A percentile compares a stretch with the other conserved stretches of the same genome.
phyloP scores from a whole-genome alignment of 2,329 filamentous ascomycete genomes.

The Neocatenulostroma microsporum region DNA sequence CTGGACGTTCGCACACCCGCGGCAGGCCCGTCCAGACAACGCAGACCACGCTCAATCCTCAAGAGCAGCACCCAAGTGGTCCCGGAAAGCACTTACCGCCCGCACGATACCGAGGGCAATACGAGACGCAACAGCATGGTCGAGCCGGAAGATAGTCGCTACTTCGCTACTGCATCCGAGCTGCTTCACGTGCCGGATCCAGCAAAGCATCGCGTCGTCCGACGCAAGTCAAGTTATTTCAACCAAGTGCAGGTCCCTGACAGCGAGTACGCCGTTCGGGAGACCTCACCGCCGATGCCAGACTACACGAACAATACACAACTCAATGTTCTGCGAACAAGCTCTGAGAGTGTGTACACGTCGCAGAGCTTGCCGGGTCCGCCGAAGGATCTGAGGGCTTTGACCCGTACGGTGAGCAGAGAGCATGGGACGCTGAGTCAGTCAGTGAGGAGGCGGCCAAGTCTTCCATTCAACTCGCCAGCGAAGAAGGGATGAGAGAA shows the following conservation, averaged over 20 bases:
- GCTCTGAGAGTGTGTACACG: constrained; percentile 10
- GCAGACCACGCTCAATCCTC: constrained; percentile 18
- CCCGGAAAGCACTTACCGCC: constrained; percentile 8
- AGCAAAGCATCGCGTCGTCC: constrained; percentile 9
- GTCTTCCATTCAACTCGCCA: constrained; percentile 20
- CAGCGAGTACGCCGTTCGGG: constrained; percentile 15
- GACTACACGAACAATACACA: constrained; percentile 13
- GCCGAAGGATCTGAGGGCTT: constrained; percentile 14
- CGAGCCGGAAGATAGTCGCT: constrained; percentile 15
- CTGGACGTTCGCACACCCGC: no score
- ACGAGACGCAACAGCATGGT: constrained; percentile 22
- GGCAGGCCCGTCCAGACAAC: no score
- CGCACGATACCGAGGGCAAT: constrained; percentile 19
- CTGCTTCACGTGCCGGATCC: constrained; percentile 9
- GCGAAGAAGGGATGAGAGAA: no score
- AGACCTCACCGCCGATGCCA: constrained; percentile 17
- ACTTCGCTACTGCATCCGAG: constrained; percentile 18
- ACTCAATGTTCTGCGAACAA: constrained; percentile 11
- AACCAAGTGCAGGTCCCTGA: constrained; percentile 16
- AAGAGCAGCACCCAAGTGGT: constrained; percentile 12
- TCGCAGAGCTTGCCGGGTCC: constrained; percentile 10
- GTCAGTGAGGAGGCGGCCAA: constrained; percentile 17
- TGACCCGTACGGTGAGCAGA: constrained; percentile 22
- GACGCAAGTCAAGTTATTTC: constrained; percentile 9
- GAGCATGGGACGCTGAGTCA: constrained; percentile 24